Conservation (phyloP, 1,284 basidiomycete species). For the Earliella scabrosa region DNA sequence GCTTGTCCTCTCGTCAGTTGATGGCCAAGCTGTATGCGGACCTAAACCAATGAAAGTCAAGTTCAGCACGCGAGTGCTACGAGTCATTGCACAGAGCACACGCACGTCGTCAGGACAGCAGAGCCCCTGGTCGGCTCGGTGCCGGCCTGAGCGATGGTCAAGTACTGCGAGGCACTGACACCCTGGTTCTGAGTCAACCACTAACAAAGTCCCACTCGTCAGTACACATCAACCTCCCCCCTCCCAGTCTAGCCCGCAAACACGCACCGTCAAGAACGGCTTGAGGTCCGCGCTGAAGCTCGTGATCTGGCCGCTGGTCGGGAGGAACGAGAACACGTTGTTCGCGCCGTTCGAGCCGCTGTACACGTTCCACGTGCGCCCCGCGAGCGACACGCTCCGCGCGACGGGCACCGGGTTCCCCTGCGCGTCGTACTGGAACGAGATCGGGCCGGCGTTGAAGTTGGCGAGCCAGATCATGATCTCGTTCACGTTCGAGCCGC, state of each 20-base stretch:
- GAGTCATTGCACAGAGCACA: too few species aligned
- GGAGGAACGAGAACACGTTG: conserved; percentile 67
- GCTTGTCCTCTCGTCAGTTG: conserved; percentile 29
- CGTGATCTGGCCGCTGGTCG: conserved; percentile 46
- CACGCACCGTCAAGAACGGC: conserved; percentile 52
- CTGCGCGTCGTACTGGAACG: conserved; percentile 46
- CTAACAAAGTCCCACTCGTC: conserved; percentile 37
- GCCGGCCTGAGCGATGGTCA: conserved; percentile 59
- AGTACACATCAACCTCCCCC: background rate
- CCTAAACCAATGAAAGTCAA: conserved; percentile 34
- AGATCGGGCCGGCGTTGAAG: conserved; percentile 62
- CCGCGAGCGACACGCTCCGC: conserved; percentile 49
- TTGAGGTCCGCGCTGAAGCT: conserved; percentile 62
- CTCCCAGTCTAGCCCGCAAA: background rate
- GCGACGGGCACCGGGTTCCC: conserved; percentile 54
- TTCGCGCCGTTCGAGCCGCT: conserved; percentile 61
- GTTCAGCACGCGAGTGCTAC: too few species aligned
- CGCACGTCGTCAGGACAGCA: conserved; percentile 58
- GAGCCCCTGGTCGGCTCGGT: conserved; percentile 60
- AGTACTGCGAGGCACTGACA: conserved; percentile 50
- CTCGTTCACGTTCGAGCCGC: conserved; percentile 58
- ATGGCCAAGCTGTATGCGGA: conserved; percentile 47
- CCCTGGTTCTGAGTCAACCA: conserved; percentile 53
- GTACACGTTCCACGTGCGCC: conserved; percentile 62
- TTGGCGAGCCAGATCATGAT: conserved; percentile 74